A percentile compares a stretch with the other conserved stretches of the same genome.
phyloP scores from a whole-genome alignment of 352 stramenopile species.

The Phytophthora ohioensis region DNA sequence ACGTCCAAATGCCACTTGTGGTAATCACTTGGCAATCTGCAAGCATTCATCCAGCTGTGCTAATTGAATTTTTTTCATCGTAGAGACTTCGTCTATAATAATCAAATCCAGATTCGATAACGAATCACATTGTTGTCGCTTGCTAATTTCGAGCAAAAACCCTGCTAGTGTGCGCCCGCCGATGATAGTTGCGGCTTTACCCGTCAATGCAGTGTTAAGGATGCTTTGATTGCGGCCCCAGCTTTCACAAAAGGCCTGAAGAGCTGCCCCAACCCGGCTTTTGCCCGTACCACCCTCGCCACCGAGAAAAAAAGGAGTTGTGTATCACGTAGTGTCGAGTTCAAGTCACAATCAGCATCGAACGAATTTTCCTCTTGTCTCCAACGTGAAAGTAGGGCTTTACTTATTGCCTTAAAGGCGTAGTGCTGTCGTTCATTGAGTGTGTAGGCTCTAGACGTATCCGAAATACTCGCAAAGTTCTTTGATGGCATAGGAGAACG shows the following conservation, averaged over 20 bases:
- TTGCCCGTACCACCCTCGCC: constrained; percentile 11
- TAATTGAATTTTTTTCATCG: constrained; percentile 12
- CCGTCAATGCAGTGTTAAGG: constrained; percentile 8
- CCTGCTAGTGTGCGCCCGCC: neutral
- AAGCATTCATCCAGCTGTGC: constrained; percentile 6
- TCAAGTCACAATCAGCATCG: neutral
- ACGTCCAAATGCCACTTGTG: constrained; percentile 7
- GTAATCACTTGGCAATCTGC: neutral
- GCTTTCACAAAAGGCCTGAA: constrained; percentile 5
- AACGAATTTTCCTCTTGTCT: neutral
- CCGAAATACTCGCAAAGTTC: neutral
- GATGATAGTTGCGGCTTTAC: constrained; percentile 18
- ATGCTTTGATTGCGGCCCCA: constrained; percentile 1
- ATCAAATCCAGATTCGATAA: constrained; percentile 9
- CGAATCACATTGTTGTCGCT: neutral
- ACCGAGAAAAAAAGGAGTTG: neutral
- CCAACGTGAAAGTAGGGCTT: neutral
- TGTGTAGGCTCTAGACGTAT: neutral
- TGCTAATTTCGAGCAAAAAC: constrained; percentile 3
- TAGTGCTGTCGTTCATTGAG: neutral
- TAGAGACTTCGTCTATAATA: constrained; percentile 21
- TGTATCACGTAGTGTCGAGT: neutral
- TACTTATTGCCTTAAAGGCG: neutral
- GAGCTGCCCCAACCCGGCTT: constrained; percentile 4
- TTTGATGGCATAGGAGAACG: neutral